A percentile compares a stretch with the other conserved stretches of the same genome.
phyloP scores from a whole-genome alignment of 1,284 basidiomycete species.

The Rhodotorula sp. region DNA sequence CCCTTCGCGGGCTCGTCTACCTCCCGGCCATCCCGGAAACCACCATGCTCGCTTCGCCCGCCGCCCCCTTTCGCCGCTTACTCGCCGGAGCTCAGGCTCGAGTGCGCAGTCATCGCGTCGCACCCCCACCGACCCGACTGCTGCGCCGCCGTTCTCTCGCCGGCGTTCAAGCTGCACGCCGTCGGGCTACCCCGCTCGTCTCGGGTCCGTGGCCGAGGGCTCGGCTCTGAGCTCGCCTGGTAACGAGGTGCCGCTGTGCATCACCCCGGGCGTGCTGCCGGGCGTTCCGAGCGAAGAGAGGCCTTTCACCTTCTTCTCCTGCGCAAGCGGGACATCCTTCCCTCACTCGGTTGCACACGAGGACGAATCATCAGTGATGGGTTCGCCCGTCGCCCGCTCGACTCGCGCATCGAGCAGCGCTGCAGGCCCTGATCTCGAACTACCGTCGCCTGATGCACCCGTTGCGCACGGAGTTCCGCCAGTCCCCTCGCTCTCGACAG shows the following conservation, averaged over 20 bases:
- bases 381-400: not conserved
- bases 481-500: too few relatives aligned
- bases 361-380: not conserved
- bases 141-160: not conserved
- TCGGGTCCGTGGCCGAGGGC: slow-evolving; percentile 1
- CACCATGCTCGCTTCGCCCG: slow-evolving; percentile 15
- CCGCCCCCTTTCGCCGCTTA: too few relatives aligned
- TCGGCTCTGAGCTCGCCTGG: not conserved
- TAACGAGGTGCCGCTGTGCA: slow-evolving; percentile 2
- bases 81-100: too few relatives aligned
- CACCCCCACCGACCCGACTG: not conserved
- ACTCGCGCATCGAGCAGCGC: too few relatives aligned
- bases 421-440: not conserved
- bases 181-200: slow-evolving; percentile 3
- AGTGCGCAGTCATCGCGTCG: not conserved
- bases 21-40: slow-evolving; percentile 4
- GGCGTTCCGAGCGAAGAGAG: not conserved
- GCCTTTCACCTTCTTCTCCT: not conserved
- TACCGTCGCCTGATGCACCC: too few relatives aligned
- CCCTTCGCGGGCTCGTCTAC: not conserved
- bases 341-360: slow-evolving; percentile 21
- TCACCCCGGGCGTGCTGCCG: not conserved
- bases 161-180: not conserved
- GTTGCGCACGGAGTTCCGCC: too few relatives aligned
- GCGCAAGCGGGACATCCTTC: slow-evolving; percentile 15